A percentile compares a stretch with the other conserved stretches of the same genome.
Evolutionary conservation across 2,329 filamentous ascomycete genomes (phyloP).

Genomic region (Pseudodiploospora longispora): DNA sequence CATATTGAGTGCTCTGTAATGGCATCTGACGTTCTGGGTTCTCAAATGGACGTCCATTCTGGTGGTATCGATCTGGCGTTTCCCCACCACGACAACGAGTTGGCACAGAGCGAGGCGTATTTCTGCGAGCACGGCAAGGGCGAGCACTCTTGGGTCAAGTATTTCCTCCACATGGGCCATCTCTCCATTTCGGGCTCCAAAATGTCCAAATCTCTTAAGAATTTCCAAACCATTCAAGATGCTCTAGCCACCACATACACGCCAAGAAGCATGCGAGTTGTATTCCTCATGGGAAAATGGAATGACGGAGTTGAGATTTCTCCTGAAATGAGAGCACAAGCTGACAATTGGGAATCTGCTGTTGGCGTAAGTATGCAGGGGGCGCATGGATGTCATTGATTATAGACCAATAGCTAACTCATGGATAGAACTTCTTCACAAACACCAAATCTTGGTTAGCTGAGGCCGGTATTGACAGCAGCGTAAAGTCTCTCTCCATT

Average conservation of each 20-base stretch:
- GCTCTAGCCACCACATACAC: conserved; percentile 66
- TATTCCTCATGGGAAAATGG: conserved; percentile 84
- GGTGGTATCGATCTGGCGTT: conserved; percentile 88
- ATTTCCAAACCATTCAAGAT: conserved; percentile 88
- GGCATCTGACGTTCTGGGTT: conserved; percentile 81
- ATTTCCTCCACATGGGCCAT: conserved; percentile 94
- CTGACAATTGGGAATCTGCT: conserved; percentile 71
- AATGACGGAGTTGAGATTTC: conserved; percentile 89
- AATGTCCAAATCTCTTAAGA: conserved; percentile 94
- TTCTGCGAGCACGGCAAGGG: conserved; percentile 48
- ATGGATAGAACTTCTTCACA: conserved; percentile 47
- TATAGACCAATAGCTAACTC: conserved; percentile 11
- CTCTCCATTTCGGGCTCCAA: conserved; percentile 78
- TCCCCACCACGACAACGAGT: conserved; percentile 87
- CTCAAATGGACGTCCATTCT: conserved; percentile 84
- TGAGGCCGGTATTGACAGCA: conserved; percentile 30
- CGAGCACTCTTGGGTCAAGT: conserved; percentile 79
- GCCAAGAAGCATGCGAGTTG: conserved; percentile 69
- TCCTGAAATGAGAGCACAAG: conserved; percentile 67
- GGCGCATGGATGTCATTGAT: neutral
- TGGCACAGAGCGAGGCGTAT: conserved; percentile 86
- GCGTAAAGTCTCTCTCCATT: conserved; percentile 32
- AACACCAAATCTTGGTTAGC: conserved; percentile 47
- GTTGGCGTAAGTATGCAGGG: conserved; percentile 46
- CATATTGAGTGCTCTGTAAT: conserved; percentile 97